Conservation (phyloP, 805 yeast species). For the Cyberlindnera saturnus region DNA sequence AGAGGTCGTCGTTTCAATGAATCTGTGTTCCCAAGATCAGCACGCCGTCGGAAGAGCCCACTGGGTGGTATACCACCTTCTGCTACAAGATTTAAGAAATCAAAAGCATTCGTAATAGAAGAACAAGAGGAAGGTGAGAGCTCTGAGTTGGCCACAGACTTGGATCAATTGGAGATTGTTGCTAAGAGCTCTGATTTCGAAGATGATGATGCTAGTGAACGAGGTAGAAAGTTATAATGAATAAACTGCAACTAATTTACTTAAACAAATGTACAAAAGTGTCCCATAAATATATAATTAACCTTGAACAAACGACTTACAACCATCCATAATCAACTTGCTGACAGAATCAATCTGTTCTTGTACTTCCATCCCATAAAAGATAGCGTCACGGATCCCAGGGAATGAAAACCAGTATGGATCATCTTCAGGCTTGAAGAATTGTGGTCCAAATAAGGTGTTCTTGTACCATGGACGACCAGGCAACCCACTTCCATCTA, state of each 20-base stretch:
- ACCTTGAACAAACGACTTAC: slow-evolving; percentile 10
- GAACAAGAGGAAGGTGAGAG: slow-evolving; percentile 20
- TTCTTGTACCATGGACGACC: slow-evolving; percentile 64
- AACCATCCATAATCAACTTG: slow-evolving; percentile 12
- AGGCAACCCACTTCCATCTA: slow-evolving; percentile 36
- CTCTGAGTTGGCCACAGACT: slow-evolving; percentile 17
- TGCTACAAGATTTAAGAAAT: slow-evolving; percentile 15
- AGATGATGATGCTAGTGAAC: slow-evolving; percentile 8
- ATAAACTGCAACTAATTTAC: neutral
- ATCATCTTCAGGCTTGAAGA: slow-evolving; percentile 44
- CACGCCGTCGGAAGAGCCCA: slow-evolving; percentile 24
- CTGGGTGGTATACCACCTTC: slow-evolving; percentile 18
- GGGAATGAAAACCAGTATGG: slow-evolving; percentile 68
- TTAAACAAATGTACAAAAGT: neutral
- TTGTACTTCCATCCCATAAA: slow-evolving; percentile 50
- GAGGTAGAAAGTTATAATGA: neutral
- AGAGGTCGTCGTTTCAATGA: slow-evolving; percentile 18
- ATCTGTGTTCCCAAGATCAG: slow-evolving; percentile 18
- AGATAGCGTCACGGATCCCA: slow-evolving; percentile 61
- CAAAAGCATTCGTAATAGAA: slow-evolving; percentile 14
- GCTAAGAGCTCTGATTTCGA: slow-evolving; percentile 22
- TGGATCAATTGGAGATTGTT: slow-evolving; percentile 17
- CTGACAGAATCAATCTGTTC: slow-evolving; percentile 41
- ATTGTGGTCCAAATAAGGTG: slow-evolving; percentile 61
- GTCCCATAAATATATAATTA: neutral